Evolutionary conservation across 805 yeast species (phyloP).

Genomic region (Pichia kluyveri): DNA sequence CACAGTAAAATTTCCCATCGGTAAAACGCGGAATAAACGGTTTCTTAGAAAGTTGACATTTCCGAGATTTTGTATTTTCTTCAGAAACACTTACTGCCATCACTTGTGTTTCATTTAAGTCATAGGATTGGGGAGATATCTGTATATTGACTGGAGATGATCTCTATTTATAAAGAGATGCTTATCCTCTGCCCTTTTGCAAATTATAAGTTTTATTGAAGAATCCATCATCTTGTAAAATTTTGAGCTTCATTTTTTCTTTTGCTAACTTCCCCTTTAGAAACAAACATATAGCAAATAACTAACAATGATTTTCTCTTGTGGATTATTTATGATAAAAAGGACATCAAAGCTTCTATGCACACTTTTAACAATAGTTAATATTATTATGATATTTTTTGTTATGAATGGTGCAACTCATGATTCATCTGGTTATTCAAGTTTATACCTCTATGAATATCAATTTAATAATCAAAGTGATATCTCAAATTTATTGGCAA

Average conservation of each 20-base stretch:
- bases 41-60: no score
- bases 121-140: no score
- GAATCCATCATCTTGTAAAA: no score
- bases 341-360: slow-evolving; percentile 7
- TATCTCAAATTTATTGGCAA: slow-evolving; percentile 5
- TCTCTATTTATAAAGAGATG: no score
- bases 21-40: neutral
- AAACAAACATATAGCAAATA: no score
- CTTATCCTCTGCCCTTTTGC: no score
- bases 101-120: neutral
- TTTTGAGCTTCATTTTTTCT: no score
- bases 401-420: slow-evolving; percentile 12
- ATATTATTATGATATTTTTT: slow-evolving; percentile 10
- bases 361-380: slow-evolving; percentile 5
- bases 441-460: slow-evolving; percentile 8
- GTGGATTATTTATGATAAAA: slow-evolving; percentile 5
- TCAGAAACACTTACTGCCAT: neutral
- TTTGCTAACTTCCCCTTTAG: no score
- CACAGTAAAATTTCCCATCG: no score
- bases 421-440: slow-evolving; percentile 7
- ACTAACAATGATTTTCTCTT: slow-evolving; percentile 1
- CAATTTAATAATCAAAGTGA: slow-evolving; percentile 7
- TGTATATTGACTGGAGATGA: no score
- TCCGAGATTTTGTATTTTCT: no score
- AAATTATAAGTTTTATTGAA: no score